Evolutionary conservation across 1,284 basidiomycete species (phyloP), one percentile per base, ranked within the genome.

Genomic region (Cutaneotrichosporon arboriforme): DNA sequence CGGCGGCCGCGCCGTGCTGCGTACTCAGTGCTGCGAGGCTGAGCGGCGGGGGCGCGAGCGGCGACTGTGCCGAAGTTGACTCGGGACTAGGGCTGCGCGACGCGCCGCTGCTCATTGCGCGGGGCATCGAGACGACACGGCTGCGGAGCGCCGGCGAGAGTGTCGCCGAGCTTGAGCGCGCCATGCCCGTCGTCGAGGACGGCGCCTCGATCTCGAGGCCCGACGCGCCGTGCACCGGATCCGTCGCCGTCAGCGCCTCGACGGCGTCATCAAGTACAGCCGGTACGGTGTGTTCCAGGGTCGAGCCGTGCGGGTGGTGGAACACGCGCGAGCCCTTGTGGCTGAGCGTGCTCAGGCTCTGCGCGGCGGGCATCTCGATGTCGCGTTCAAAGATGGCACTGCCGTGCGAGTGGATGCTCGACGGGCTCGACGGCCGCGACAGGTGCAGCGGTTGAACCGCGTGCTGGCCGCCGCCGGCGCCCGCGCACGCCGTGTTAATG

Each of bases 301-400:
- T 60, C 1, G 66, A 67, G 9, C 70, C 72, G 49, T 74, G 72
- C 3, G 70, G 59, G 43, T 69, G 67, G 41, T 69, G 67, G 22
- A 63, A 64, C 23, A 72, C 51, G 34, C 70, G 58, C 31, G 62
- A 65, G 8, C 66, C 46, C 60, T 72, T 74, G 61, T 72, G 70
- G 43, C 61, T 65, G 42, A 72, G 63, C 21, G 52, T 54, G 10
- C 62, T 61, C 18, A 70, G 58, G 8, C 64, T 64, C 26, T 65
- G 64, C 3, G 69, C 64, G 7, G 68, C 55, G 1, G 67, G 64
- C 8, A 66, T 48, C 53, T 74, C 73, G 37, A 76, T 74, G 52
- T 76, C 74, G 15, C 74, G 60, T 59, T 76, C 74, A 46, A 76
- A 76, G 38, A 76, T 76, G 8, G 72, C 71, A 17, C 67, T 70